Evolutionary conservation across 164 flowering plant genomes (phyloP).

Genomic region (Akebia trifoliata): DNA sequence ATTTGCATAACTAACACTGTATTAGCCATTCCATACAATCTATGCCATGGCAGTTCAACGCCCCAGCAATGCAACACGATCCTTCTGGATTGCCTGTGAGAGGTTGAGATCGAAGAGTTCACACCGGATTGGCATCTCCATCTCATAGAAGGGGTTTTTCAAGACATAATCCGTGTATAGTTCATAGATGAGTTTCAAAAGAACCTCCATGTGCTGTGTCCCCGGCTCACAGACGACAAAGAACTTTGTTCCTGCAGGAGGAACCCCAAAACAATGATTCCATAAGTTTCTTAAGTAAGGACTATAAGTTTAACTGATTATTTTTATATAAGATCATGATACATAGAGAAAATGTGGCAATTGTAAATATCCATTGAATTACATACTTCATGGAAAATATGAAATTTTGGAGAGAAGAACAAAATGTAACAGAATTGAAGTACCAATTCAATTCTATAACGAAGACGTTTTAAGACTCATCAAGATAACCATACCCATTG

Average conservation of each 20-base stretch:
- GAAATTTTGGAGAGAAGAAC: no score
- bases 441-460: not conserved
- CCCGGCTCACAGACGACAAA: conserved; percentile 87
- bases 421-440: no score
- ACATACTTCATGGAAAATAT: no score
- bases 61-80: conserved; percentile 55
- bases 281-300: not conserved
- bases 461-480: not conserved
- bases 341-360: no score
- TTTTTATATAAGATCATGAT: no score
- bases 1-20: no score
- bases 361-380: no score
- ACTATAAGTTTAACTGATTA: not conserved
- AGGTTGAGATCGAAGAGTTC: conserved; percentile 78
- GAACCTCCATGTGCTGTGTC: conserved; percentile 64
- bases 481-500: no score
- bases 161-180: conserved; percentile 80
- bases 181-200: conserved; percentile 68
- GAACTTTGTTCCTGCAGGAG: conserved; percentile 66
- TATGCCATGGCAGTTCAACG: conserved; percentile 45
- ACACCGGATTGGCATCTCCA: conserved; percentile 91
- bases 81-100: conserved; percentile 60
- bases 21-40: no score
- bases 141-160: conserved; percentile 84
- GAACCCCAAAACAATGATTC: not conserved